A percentile compares a stretch with the other conserved stretches of the same genome.
phyloP scores from a whole-genome alignment of 257 asterid species.

The Penstemon davidsonii region DNA sequence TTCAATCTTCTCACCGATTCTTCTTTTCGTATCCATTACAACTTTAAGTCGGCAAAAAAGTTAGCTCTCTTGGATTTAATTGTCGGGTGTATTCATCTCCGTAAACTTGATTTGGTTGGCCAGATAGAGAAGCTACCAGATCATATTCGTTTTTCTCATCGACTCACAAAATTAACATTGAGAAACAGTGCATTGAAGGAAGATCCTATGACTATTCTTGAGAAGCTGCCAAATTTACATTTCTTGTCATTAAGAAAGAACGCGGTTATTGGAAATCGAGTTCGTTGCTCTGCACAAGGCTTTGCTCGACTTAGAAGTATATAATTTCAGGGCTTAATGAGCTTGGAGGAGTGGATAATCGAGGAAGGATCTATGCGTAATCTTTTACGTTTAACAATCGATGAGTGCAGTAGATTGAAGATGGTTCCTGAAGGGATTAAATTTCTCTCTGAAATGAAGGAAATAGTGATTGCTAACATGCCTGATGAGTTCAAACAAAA shows the following conservation, averaged over 20 bases:
- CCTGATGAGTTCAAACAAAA: conserved; percentile 42
- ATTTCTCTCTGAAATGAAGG: conserved; percentile 38
- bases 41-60: conserved; percentile 44
- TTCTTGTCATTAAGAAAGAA: conserved; percentile 40
- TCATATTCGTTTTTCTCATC: conserved; percentile 31
- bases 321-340: conserved; percentile 37
- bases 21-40: conserved; percentile 45
- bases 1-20: conserved; percentile 34
- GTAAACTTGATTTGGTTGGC: conserved; percentile 50
- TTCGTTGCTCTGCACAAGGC: conserved; percentile 40
- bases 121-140: conserved; percentile 43
- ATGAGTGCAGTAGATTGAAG: conserved; percentile 41
- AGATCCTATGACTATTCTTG: conserved; percentile 54
- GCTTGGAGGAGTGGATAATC: conserved; percentile 46
- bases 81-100: conserved; percentile 43
- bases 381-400: conserved; percentile 41
- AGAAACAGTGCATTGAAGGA: conserved; percentile 51
- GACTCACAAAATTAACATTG: conserved; percentile 46
- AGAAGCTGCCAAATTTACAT: conserved; percentile 42
- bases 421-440: conserved; percentile 51
- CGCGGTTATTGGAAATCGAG: conserved; percentile 37
- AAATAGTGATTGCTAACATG: conserved; percentile 48
- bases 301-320: conserved; percentile 40
- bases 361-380: conserved; percentile 49
- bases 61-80: conserved; percentile 32